Evolutionary conservation across 2,329 filamentous ascomycete genomes (phyloP).

Genomic region (Penicillium sp.): DNA sequence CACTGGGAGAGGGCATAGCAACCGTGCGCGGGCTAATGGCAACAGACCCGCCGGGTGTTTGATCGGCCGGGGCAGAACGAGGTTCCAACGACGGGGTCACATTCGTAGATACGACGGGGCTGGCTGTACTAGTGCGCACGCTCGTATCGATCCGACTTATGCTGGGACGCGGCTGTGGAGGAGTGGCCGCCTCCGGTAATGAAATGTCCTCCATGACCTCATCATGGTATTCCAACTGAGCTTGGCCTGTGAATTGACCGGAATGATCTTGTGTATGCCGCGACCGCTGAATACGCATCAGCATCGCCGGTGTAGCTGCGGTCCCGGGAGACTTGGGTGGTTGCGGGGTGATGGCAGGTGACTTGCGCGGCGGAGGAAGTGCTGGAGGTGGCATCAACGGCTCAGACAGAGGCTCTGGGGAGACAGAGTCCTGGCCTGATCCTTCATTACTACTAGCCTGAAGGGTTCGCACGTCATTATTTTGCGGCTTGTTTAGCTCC

Average conservation of each 20-base stretch:
- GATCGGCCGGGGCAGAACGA: slow-evolving; percentile 35
- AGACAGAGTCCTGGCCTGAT: slow-evolving; percentile 49
- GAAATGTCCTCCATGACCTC: slow-evolving; percentile 63
- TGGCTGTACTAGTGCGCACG: slow-evolving; percentile 40
- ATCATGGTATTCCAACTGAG: slow-evolving; percentile 47
- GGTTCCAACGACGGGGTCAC: slow-evolving; percentile 54
- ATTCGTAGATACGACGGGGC: slow-evolving; percentile 61
- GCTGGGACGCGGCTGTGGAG: slow-evolving; percentile 45
- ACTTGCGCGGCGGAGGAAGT: slow-evolving; percentile 42
- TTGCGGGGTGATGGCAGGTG: slow-evolving; percentile 40
- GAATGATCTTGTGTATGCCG: slow-evolving; percentile 40
- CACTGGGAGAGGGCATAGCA: slow-evolving; percentile 52
- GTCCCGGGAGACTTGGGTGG: slow-evolving; percentile 41
- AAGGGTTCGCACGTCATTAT: slow-evolving; percentile 31
- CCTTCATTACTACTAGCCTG: slow-evolving; percentile 44
- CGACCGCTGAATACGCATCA: slow-evolving; percentile 70
- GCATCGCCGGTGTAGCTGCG: slow-evolving; percentile 79
- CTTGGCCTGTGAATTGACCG: slow-evolving; percentile 36
- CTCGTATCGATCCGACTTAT: slow-evolving; percentile 52
- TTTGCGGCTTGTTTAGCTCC: slow-evolving; percentile 29
- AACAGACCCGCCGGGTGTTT: slow-evolving; percentile 34
- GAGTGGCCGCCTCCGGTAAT: slow-evolving; percentile 68
- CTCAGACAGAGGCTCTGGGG: slow-evolving; percentile 50
- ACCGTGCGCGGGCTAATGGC: slow-evolving; percentile 55
- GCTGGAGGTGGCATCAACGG: slow-evolving; percentile 51